These are phyloP conservation scores for Pleurostoma richardsiae DNA, from an alignment of 2,329 filamentous ascomycete species.

Conservation along the genomic window DNA sequence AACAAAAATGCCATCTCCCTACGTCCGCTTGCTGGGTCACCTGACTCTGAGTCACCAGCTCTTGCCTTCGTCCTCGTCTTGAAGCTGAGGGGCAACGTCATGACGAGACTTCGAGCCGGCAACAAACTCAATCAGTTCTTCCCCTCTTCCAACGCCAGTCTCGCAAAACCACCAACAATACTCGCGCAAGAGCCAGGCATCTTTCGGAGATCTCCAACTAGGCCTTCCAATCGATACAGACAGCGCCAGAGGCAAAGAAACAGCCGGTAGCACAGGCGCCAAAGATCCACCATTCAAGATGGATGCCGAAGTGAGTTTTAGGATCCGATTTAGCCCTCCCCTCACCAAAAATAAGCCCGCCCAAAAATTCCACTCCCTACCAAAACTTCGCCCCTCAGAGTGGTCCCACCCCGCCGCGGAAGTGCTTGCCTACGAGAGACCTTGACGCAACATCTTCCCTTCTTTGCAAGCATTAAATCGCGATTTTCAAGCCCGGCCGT, in stretches of 20 bases:
- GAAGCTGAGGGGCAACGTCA: too few relatives aligned
- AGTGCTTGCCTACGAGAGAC: too few relatives aligned
- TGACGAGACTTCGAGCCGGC: too few relatives aligned
- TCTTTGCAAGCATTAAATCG: constrained; percentile 6
- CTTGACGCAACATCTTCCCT: neutral
- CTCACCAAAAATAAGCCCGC: neutral
- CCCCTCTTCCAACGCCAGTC: too few relatives aligned
- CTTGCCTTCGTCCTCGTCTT: too few relatives aligned
- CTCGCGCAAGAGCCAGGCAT: too few relatives aligned
- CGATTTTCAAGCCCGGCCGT: constrained; percentile 13
- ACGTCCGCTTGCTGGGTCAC: too few relatives aligned
- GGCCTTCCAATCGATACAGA: neutral
- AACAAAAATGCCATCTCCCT: too few relatives aligned
- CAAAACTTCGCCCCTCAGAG: neutral
- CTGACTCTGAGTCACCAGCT: too few relatives aligned
- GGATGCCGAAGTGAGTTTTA: constrained; percentile 7
- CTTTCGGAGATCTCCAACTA: too few relatives aligned
- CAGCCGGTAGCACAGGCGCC: neutral
- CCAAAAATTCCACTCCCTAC: neutral
- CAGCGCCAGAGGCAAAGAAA: neutral
- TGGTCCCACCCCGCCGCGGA: neutral
- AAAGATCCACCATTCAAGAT: constrained; percentile 5
- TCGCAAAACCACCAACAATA: too few relatives aligned
- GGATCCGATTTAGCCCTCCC: neutral
- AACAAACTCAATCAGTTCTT: too few relatives aligned